Base-by-base conservation (phyloP, 495 filamentous ascomycete genomes). In the Tetracladium setigerum region DNA sequence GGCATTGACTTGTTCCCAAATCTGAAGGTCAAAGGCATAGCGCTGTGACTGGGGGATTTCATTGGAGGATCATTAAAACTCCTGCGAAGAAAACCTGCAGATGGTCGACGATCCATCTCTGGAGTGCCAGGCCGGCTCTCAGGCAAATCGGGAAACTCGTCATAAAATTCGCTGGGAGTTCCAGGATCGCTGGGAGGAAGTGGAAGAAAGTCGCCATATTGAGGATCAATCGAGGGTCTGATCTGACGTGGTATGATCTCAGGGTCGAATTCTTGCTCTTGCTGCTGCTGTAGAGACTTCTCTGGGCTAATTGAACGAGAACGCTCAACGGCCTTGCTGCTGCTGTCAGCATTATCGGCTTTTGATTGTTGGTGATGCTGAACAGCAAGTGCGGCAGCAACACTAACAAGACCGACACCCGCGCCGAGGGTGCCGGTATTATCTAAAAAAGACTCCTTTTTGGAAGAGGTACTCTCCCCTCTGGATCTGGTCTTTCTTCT, bases 401-500 rank as follows among this genome's bases (percentile, higher is more conserved):
- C 66, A 64, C 63, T 63, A 58, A 61, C 68, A 66, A 70, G 54
- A 68, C 76, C 74, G 73, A 63, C 74, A 78, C 73, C 76, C 71
- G 70, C 69, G 70, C 72, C 77, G 74, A 67, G 65, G 68, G 68
- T 76, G 67, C 62, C 75, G 75, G 74, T 71, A 67, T 70, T 75
- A 77, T 53, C 74, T 77, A 78, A 78, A 78, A 78, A 78, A 78
- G 72, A 73, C 66, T 67, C 53, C 58, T 67, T 61, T 44, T 66
- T 59, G 15, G 55, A 53, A 54, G 58, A 52, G 33, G 34, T 13
- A 41, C 46, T 54, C 18, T 44, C 46, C 34, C 50, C 47, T 38
- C 50, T 53, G 2, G 50, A 45, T 38, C 44, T 40, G 11, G 34
- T 51, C 34, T 56, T 57, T 32, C 33, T 54, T 33, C 47, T 52